Evolutionary conservation across 305 asterid genomes (phyloP), one percentile per base, ranked within the genome.

Genomic region (Fraxinus albicans): DNA sequence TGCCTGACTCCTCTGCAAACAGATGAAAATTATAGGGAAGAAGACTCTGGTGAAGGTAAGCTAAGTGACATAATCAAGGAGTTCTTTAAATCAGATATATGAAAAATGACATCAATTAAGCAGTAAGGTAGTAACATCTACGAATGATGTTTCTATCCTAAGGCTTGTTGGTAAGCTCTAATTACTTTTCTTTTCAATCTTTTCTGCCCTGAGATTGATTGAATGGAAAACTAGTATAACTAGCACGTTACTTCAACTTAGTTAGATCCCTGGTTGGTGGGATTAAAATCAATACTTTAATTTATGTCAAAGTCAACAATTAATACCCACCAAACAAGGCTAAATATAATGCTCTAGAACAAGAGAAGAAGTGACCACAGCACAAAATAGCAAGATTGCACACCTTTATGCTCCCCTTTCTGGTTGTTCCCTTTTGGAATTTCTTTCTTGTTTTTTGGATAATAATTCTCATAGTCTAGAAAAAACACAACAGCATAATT

Each of bases 401-500:
- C 88, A 94, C 97, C 97, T 91, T 89, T 87, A 9, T 84, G 81
- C 78, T 82, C 89, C 1, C 94, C 77, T 84, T 90, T 91, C 79
- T 89, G 82, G 72, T 86, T 87, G 76, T 86, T 88, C 81, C 67
- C 87, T 85, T 91, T 90, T 19, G 96, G 92, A 73, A 78, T 81
- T 80, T 88, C 92, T 12, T 87, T 86, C 91, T 85, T 91, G 42
- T 87, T 81, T 91, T 87, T 91, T 15, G 97, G 97, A 82, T 83
- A 80, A 85, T 92, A 91, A 34, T 90, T 90, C 81, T 89, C 93
- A 80, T 91, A 94, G 31, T 91, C 98, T 94, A 80, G 84, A 88
- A 84, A 74, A 70, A 86, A 79, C 89, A 84, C 83, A 88, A 82
- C 77, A 29, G 85, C 73, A 77, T 31, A 65, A 78, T 83, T 69